Evolutionary conservation across 2,329 filamentous ascomycete genomes (phyloP).

Genomic region (Pseudocercospora eumusae): DNA sequence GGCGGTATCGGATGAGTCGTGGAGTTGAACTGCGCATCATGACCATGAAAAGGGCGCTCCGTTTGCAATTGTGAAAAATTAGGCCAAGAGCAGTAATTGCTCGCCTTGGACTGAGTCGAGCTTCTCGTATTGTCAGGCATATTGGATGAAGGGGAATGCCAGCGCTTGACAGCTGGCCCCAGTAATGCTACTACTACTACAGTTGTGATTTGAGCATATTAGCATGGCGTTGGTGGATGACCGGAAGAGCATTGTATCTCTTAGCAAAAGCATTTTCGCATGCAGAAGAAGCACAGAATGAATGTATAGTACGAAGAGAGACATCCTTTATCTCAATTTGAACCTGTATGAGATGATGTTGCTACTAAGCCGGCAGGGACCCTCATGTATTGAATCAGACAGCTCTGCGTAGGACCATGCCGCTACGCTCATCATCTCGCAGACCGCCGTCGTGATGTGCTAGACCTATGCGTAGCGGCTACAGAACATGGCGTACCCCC

Average conservation of each 20-base stretch:
- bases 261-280: neutral
- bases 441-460: no score
- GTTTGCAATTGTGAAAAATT: neutral
- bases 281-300: neutral
- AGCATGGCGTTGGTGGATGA: constrained; percentile 8
- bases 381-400: no score
- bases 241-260: neutral
- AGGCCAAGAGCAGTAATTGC: neutral
- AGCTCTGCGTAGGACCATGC: no score
- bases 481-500: no score
- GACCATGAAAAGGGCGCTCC: neutral
- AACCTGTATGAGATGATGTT: neutral
- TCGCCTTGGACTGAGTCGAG: neutral
- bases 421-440: no score
- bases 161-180: no score
- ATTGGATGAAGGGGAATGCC: neutral
- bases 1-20: neutral
- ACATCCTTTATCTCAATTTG: neutral
- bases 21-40: constrained; percentile 1
- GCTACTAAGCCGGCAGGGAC: no score
- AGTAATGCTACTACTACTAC: neutral
- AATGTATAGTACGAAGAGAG: neutral
- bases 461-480: no score
- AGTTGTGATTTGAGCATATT: constrained; percentile 3
- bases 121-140: neutral